phyloP scores from a whole-genome alignment of 2,329 filamentous ascomycete species.

The Colletotrichum sp. region DNA sequence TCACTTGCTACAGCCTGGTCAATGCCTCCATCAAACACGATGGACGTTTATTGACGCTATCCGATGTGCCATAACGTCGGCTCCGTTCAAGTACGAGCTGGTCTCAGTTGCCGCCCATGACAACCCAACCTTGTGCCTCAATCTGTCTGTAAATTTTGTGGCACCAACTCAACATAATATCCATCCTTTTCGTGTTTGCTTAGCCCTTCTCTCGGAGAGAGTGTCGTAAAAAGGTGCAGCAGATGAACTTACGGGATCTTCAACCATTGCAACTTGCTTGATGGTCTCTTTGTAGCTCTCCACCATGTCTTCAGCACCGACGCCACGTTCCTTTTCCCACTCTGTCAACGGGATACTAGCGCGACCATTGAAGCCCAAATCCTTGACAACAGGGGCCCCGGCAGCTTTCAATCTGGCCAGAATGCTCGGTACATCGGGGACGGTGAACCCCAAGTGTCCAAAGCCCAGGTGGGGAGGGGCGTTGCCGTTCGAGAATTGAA shows the following conservation, averaged over 20 bases:
- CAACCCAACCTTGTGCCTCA: not conserved
- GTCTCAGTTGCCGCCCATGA: not conserved
- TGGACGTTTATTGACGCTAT: not conserved
- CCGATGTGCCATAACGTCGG: not conserved
- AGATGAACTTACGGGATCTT: not conserved
- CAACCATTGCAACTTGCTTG: not conserved
- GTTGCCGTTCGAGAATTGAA: not conserved
- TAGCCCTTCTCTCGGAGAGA: rapidly evolving
- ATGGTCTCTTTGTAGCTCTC: not conserved
- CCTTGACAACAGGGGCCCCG: not conserved
- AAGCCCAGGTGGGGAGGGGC: not conserved
- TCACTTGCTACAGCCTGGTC: not conserved
- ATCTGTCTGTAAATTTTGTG: not conserved
- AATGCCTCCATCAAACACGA: not conserved
- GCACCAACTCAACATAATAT: not conserved
- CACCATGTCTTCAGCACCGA: not conserved
- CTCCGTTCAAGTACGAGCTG: not conserved
- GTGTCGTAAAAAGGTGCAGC: not conserved
- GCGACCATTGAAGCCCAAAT: not conserved
- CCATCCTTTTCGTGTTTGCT: not conserved
- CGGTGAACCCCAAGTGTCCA: not conserved
- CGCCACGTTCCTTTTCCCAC: not conserved
- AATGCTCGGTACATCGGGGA: not conserved
- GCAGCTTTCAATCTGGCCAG: not conserved
- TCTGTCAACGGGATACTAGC: not conserved